A percentile compares a stretch with the other conserved stretches of the same genome.
Evolutionary conservation across 2,329 filamentous ascomycete genomes (phyloP).

Genomic region (Sarocladium strictum): DNA sequence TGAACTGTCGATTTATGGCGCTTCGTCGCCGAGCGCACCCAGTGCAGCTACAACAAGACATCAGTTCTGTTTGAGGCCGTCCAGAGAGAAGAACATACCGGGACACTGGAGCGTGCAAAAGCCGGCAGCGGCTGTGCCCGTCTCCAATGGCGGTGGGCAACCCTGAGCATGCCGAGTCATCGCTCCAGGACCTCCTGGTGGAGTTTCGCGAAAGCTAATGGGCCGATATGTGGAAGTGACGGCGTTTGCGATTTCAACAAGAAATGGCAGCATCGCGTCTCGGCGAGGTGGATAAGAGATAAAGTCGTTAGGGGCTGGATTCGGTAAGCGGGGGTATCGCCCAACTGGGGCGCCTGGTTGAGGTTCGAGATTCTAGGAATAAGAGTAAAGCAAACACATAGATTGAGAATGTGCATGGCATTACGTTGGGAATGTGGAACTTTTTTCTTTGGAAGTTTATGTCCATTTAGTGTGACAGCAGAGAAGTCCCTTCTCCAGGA

Average conservation of each 20-base stretch:
- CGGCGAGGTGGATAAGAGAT: not conserved
- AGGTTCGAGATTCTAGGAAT: not conserved
- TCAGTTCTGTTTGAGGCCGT: not conserved
- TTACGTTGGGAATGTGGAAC: not conserved
- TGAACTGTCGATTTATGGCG: too few species aligned
- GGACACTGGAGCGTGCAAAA: not conserved
- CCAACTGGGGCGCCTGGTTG: not conserved
- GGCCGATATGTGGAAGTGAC: not conserved
- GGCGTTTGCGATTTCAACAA: not conserved
- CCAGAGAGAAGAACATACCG: not conserved
- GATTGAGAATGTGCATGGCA: too few species aligned
- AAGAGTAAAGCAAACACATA: too few species aligned
- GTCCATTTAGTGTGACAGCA: not conserved
- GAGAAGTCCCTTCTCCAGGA: not conserved
- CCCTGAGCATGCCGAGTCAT: constrained; percentile 6
- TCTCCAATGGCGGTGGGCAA: constrained; percentile 1
- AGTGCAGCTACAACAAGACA: too few species aligned
- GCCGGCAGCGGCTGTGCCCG: not conserved
- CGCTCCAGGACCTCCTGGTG: constrained; percentile 2
- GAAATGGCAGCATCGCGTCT: not conserved
- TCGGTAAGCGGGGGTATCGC: not conserved
- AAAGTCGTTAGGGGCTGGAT: not conserved
- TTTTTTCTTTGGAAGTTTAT: too few species aligned
- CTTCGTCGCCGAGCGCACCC: too few species aligned
- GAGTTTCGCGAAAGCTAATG: not conserved